Conservation (phyloP, 1,139 yeast genomes). For the Zhuliangozyma parablackwelliae region DNA sequence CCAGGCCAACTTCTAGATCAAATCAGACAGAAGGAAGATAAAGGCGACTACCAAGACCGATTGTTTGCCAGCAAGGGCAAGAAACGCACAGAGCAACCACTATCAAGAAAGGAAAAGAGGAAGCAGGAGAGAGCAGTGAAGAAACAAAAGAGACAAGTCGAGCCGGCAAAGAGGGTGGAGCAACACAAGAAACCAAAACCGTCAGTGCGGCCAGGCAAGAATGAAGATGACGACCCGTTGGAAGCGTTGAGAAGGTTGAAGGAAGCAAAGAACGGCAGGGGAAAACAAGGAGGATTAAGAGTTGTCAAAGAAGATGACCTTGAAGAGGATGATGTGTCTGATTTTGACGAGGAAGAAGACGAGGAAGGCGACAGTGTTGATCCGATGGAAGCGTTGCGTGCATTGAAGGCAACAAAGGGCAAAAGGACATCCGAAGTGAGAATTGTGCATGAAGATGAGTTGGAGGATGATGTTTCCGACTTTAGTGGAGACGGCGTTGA, state of each 20-base stretch:
- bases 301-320: constrained; percentile 28
- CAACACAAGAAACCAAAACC: too few relatives aligned
- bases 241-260: constrained; percentile 19
- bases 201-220: background rate
- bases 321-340: constrained; percentile 17
- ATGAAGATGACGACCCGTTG: constrained; percentile 20
- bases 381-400: constrained; percentile 28
- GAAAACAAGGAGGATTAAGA: constrained; percentile 11
- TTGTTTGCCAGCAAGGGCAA: constrained; percentile 22
- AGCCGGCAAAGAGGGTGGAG: background rate
- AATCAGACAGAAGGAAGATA: constrained; percentile 44
- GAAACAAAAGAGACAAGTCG: constrained; percentile 33
- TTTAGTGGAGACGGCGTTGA: constrained; percentile 9
- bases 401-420: constrained; percentile 7
- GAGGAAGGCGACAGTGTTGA: constrained; percentile 13
- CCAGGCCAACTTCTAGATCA: constrained; percentile 69
- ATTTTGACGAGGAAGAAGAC: constrained; percentile 10
- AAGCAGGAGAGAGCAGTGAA: constrained; percentile 51
- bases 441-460: constrained; percentile 22
- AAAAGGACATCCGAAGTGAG: constrained; percentile 7
- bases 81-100: constrained; percentile 19
- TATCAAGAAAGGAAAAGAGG: constrained; percentile 53
- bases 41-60: constrained; percentile 30
- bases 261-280: constrained; percentile 18
- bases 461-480: constrained; percentile 13